Base-by-base conservation (phyloP, 176 grass and related monocot species). In the Oryza glaberrima region DNA sequence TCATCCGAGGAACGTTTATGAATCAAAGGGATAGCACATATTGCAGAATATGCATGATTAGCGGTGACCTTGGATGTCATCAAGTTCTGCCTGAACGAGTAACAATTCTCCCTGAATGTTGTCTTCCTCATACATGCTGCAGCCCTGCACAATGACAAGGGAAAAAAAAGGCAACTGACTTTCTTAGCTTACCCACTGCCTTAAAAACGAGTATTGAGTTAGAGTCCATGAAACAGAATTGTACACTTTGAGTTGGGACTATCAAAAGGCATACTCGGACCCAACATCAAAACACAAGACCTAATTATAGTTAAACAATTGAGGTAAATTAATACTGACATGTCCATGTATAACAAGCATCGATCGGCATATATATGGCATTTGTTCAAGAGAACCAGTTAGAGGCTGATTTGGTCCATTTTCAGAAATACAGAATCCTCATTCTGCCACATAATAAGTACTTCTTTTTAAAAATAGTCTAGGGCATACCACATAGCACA, bases 11-110 rank as follows among this genome's bases (percentile, higher is more conserved):
- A 51, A 49, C 1, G 32, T 22, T 69, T 83, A 67, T 30, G 22
- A 7, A 63, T 81, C 20, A 77, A 77, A 48, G 20, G 61, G 14
- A 77, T 23, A 7, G 49, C 38, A 58, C 28, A 71, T 68, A n/a
- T 7, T 45, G 47, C 4, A 43, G 38, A 79, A 72, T 54, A 26
- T 34, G 41, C 35, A 44, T 64, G 35, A 64, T 25, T 68, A 73
- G 32, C 70, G 70, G 74, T 69, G n/a, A 94, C 95, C 93, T 98
- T 93, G 93, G 56, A 98, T 67, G 65, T 90, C 95, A 70, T 90
- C 77, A 83, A 98, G 95, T 87, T 98, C 77, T 16, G 85, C 78
- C 80, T 95, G 90, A 67, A 98, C 91, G 76, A 84, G 74, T 47
- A 93, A 76, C 48, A 98, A 80, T 68, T 95, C 91, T 68, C 73